Conservation (phyloP, 257 asterid species). For the Solanum appendiculatum region DNA sequence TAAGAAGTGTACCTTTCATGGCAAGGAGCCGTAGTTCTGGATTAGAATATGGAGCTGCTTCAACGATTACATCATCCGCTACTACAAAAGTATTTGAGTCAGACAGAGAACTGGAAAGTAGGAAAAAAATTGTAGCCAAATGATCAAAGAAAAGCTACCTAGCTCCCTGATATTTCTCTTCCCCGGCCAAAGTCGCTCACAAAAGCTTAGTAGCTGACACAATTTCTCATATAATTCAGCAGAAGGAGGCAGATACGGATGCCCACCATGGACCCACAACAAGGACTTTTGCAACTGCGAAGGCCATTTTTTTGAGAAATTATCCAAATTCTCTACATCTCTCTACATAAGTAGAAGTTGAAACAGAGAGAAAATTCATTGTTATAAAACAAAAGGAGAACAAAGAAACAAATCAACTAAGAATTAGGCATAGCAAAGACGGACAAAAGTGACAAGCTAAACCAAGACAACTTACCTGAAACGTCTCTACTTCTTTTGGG, state of each 20-base stretch:
- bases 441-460: slow-evolving; percentile 2
- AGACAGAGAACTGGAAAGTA: neutral
- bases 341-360: slow-evolving; percentile 22
- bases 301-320: slow-evolving; percentile 22
- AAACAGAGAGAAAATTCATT: neutral
- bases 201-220: slow-evolving; percentile 39
- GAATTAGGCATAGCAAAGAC: neutral
- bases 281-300: slow-evolving; percentile 49
- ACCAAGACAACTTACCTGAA: slow-evolving; percentile 41
- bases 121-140: neutral
- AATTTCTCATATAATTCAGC: slow-evolving; percentile 54
- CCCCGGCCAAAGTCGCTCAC: slow-evolving; percentile 62
- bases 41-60: slow-evolving; percentile 44
- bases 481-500: slow-evolving; percentile 45
- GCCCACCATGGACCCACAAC: slow-evolving; percentile 91
- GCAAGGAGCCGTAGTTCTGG: slow-evolving; percentile 59
- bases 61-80: slow-evolving; percentile 23
- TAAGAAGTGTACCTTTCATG: slow-evolving; percentile 44
- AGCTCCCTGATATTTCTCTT: slow-evolving; percentile 21
- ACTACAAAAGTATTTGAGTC: slow-evolving; percentile 15
- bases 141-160: slow-evolving; percentile 20
- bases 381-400: neutral
- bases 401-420: neutral
- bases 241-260: slow-evolving; percentile 64
- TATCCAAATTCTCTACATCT: slow-evolving; percentile 30